These are phyloP conservation scores for Penicillium soppii DNA, from an alignment of 495 filamentous ascomycete species.

Conservation along the genomic window DNA sequence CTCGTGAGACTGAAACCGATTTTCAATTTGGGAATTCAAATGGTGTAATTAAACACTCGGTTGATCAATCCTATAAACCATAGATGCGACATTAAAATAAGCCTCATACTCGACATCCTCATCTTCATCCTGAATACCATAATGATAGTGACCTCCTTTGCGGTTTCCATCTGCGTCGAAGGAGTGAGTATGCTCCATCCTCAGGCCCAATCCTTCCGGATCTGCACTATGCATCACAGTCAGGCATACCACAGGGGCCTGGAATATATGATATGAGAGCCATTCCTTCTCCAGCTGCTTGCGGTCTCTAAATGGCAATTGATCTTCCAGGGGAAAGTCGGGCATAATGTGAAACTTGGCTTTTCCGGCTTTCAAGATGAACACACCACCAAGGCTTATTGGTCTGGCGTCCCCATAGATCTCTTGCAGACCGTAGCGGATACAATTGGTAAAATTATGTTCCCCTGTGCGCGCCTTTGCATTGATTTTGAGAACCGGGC, in stretches of 20 bases:
- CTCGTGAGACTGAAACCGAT: too few species aligned
- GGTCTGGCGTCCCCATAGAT: constrained; percentile 26
- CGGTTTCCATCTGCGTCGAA: constrained; percentile 27
- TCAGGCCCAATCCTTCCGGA: constrained; percentile 28
- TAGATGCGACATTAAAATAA: constrained; percentile 35
- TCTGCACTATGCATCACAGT: constrained; percentile 40
- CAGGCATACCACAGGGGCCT: constrained; percentile 36
- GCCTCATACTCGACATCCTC: constrained; percentile 41
- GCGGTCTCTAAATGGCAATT: constrained; percentile 27
- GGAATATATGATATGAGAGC: constrained; percentile 36
- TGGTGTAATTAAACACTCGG: constrained; percentile 8
- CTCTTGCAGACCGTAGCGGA: constrained; percentile 23
- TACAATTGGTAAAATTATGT: constrained; percentile 32
- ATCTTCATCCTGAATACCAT: constrained; percentile 24
- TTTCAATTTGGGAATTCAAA: background rate
- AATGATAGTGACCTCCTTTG: constrained; percentile 42
- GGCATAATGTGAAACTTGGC: constrained; percentile 46
- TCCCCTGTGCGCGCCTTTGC: constrained; percentile 26
- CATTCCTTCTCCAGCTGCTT: constrained; percentile 28
- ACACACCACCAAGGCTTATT: constrained; percentile 38
- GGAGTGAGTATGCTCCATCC: constrained; percentile 47
- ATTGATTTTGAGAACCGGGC: constrained; percentile 32
- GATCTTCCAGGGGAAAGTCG: constrained; percentile 32
- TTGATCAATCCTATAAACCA: constrained; percentile 37
- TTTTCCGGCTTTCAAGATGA: constrained; percentile 32